Base-by-base conservation (phyloP, 495 filamentous ascomycete genomes). In the Viridothelium virens region DNA sequence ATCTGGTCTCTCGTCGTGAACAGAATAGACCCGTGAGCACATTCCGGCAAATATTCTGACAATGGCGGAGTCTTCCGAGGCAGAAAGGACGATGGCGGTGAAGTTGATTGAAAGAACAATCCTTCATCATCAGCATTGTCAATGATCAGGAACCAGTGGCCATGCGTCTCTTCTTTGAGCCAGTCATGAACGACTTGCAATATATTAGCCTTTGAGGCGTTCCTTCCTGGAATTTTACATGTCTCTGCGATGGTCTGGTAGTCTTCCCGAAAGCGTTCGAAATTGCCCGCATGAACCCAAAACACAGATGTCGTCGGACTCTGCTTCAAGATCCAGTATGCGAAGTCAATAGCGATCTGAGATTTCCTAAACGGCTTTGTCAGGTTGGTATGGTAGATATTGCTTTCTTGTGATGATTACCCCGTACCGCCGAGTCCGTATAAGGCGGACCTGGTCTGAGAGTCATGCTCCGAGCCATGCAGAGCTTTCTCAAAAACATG, bases 341-440 rank as follows among this genome's bases (percentile, higher is more conserved):
- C 75, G 64, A 77, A 75, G 62, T 80, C 77, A 48, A 82, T 80
- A 10, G 74, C 74, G 36, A 76, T 69, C 48, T 76, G 75, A n/a
- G 73, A 74, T 68, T 79, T 77, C 14, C 72, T 77, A 5, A 14
- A 18, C 11, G 11, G 5, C 11, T 53, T 18, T 53, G 48, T 25
- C n/a, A 53, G 41, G 41, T 44, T 14, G 6, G 14, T 14, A 14
- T 44, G 41, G 41, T 1, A 7, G 6, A 44, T 14, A 14, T 44
- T 44, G 41, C 14, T 7, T 44, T 14, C 1, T 7, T 44, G 41
- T 7, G 41, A 44, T 53, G 5, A 5, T 18, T 53, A 53, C 48
- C 48, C 48, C n/a, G 16, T 53, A 5, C 48, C 48, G 2, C 48
- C 48, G 18, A 53, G 48, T 16, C 48, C 48, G n/a, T 53, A 53